These are phyloP conservation scores for Xylaria sp. DNA, from an alignment of 2,329 filamentous ascomycete genomes.

Conservation along the genomic window DNA sequence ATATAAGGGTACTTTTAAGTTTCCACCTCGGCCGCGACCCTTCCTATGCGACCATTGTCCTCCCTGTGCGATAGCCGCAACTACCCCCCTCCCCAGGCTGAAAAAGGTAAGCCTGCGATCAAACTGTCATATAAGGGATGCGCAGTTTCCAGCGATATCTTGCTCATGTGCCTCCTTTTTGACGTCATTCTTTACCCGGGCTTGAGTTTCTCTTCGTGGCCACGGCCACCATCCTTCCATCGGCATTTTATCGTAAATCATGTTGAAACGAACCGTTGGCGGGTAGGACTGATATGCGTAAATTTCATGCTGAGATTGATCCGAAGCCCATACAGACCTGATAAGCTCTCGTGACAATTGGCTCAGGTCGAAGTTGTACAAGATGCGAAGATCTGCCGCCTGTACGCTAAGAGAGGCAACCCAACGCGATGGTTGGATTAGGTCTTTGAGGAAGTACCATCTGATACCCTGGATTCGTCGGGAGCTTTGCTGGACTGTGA, in stretches of 20 bases:
- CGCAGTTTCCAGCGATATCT: too few species aligned
- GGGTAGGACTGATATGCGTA: background rate
- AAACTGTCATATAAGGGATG: too few species aligned
- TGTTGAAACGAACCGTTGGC: background rate
- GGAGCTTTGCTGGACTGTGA: background rate
- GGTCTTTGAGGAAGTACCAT: slow-evolving; percentile 13
- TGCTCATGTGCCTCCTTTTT: too few species aligned
- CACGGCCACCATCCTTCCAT: slow-evolving; percentile 24
- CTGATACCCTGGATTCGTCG: background rate
- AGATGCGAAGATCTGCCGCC: background rate
- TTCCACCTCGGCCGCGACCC: too few species aligned
- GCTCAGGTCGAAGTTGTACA: background rate
- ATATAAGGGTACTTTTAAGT: too few species aligned
- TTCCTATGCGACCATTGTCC: too few species aligned
- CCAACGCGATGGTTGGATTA: slow-evolving; percentile 8
- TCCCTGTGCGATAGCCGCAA: too few species aligned
- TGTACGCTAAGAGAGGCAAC: background rate
- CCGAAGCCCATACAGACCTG: background rate
- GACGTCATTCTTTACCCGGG: too few species aligned
- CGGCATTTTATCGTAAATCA: slow-evolving; percentile 14
- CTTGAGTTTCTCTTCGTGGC: slow-evolving; percentile 5
- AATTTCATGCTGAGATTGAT: background rate
- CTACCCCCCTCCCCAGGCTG: too few species aligned
- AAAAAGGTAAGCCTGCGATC: too few species aligned
- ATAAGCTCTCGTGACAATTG: background rate